Conservation (phyloP, 441 rosid species). For the Pelargonium cotyledonis region DNA sequence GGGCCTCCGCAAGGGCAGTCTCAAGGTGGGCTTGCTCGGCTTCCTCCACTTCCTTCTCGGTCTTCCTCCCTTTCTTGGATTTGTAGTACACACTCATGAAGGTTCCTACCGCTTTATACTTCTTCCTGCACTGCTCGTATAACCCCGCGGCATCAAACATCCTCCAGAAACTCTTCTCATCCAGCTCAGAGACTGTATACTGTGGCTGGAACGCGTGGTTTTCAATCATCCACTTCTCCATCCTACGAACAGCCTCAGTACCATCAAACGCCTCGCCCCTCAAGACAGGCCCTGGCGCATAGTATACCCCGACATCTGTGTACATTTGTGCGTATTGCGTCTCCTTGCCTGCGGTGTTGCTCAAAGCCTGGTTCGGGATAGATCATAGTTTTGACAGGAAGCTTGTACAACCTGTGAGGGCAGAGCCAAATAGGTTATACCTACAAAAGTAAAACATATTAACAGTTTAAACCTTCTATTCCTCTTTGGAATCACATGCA, state of each 20-base stretch:
- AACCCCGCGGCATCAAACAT: conserved; percentile 88
- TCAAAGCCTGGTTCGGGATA: conserved; percentile 93
- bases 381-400: conserved; percentile 71
- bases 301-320: conserved; percentile 93
- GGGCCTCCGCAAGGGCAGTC: conserved; percentile 60
- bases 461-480: too few relatives aligned
- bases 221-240: conserved; percentile 92
- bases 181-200: conserved; percentile 89
- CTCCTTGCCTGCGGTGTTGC: conserved; percentile 77
- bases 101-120: conserved; percentile 84
- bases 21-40: conserved; percentile 90
- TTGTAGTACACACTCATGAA: conserved; percentile 98
- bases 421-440: conserved; percentile 94
- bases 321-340: conserved; percentile 90
- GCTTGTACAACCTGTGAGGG: conserved; percentile 87
- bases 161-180: conserved; percentile 91
- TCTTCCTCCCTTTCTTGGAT: conserved; percentile 95
- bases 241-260: conserved; percentile 62
- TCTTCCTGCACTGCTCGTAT: conserved; percentile 77
- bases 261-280: conserved; percentile 93
- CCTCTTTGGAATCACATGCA: too few relatives aligned
- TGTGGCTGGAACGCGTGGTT: conserved; percentile 95
- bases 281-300: conserved; percentile 77
- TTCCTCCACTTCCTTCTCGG: conserved; percentile 93
- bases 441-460: conserved; percentile 22